Base-by-base conservation (phyloP, 1,139 yeast species). In the Pichia terricola region DNA sequence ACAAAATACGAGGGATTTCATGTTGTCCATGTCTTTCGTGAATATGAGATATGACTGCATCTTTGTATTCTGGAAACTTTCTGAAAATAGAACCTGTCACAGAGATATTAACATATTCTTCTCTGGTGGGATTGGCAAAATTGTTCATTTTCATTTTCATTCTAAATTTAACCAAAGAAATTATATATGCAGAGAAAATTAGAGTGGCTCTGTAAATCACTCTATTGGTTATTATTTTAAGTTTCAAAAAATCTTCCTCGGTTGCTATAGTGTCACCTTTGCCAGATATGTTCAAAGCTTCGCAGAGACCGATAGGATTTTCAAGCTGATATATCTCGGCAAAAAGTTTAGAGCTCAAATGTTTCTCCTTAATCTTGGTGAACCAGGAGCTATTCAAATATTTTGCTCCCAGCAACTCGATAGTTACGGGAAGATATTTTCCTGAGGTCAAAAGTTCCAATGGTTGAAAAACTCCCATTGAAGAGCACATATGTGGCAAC, bases 401-500 rank as follows among this genome's bases (percentile, higher is more conserved):
- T 8, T 30, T 30, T 30, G 32, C 32, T 30, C 32, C 10, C 10
- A 8, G 32, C 10, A 30, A 30, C 10, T 30, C 10, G 9, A 72
- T 60, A 45, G 75, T 57, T 53, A 77, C 82, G 9, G 78, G 75
- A 43, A 77, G 63, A 57, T 77, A 77, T 51, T 81, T 62, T 1
- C 81, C 82, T 40, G 77, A 66, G 35, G 77, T 68, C 65, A 75
- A 62, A 47, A 72, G 61, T 55, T 77, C 82, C 39, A 69, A 60
- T 2, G 82, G 82, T 55, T 77, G 81, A 54, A 73, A 71, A 35
- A 73, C 62, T 26, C 53, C 53, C 5, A 16, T 22, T 38, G 46
- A 45, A 4, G 47, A 35, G 2, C 46, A 40, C 34, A 47, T 34
- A 32, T 47, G 50, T 10, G 50, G 22, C 34, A 49, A 40, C 7